Percentiles rank a stretch among this genome's conserved stretches.
Evolutionary conservation across 1,284 basidiomycete species (phyloP).

Genomic region (Ceratobasidium sp.): DNA sequence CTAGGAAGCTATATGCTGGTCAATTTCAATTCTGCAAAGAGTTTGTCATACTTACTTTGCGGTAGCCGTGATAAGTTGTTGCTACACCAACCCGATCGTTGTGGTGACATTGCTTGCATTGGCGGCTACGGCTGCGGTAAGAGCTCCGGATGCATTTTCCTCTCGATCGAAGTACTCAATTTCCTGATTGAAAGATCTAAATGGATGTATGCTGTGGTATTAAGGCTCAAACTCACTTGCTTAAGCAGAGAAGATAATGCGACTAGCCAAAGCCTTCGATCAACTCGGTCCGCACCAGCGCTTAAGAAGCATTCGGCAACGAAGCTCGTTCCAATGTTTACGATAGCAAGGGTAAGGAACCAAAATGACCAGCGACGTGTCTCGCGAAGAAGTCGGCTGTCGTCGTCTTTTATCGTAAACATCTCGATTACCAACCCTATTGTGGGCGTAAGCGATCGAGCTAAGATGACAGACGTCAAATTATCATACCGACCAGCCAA

Average conservation of each 20-base stretch:
- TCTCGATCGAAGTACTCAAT: slow-evolving; percentile 47
- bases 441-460: no score
- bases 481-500: slow-evolving; percentile 45
- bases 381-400: slow-evolving; percentile 42
- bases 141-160: slow-evolving; percentile 48
- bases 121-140: slow-evolving; percentile 49
- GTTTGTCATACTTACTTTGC: slow-evolving; percentile 42
- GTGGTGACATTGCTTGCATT: slow-evolving; percentile 50
- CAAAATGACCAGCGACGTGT: slow-evolving; percentile 45
- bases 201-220: no score
- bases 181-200: slow-evolving; percentile 43
- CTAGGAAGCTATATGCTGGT: slow-evolving; percentile 45
- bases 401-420: slow-evolving; percentile 42
- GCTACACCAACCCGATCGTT: slow-evolving; percentile 49
- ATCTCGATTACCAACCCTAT: slow-evolving; percentile 44
- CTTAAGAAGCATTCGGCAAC: no score
- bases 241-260: no score
- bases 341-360: slow-evolving; percentile 47
- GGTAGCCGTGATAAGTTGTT: slow-evolving; percentile 47
- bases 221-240: no score
- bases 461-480: no score
- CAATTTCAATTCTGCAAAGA: neutral
- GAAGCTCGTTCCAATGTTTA: slow-evolving; percentile 38
- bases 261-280: no score
- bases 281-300: no score